Base-by-base conservation (phyloP, 2,329 filamentous ascomycete genomes). In the Colletotrichum endophyticum region DNA sequence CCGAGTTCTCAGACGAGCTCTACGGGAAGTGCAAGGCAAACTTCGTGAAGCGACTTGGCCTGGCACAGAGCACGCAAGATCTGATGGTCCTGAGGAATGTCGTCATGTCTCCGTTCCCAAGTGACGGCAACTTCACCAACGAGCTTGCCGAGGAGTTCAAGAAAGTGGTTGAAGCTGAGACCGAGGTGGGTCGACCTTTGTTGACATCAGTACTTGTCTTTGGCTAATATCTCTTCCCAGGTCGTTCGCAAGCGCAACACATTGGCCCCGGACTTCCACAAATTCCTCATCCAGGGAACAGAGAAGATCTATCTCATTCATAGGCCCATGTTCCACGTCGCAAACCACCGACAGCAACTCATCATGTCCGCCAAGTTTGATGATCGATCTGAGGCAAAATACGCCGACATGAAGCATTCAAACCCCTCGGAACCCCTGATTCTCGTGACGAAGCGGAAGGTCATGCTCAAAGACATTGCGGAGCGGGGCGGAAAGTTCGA, bases 81-180 rank as follows among this genome's bases (percentile, higher is more conserved):
- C 79, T 89, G 3, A 85, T 88, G 76, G 87, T 88, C 2, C 66
- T 89, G 11, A 83, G 86, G 11, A 89, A 89, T 30, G 88, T 89
- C 0, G 85, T 88, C 39, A 89, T 89, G 87, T 86, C 84, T 7
- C 86, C 87, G 1, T 88, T 85, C 61, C 85, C 86, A 0, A 85
- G 85, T 3, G 83, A 85, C 19, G 80, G 80, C 1, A 82, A 84
- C 57, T 88, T 88, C 76, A 83, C 87, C 49, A 80, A 80, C 15
- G 81, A 83, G 3, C 70, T 89, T 11, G 85, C 84, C 11, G 59
- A 73, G 0, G 81, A 81, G 22, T 83, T 88, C 32, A 80, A 82
- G 57, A 49, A 82, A 0, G 79, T 81, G 2, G 83, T 85, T 12
- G 74, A 76, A 5, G 70, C 81, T 1, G 84, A 86, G 66, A 68